Percentiles rank a stretch among this genome's conserved stretches.
These are phyloP conservation scores for Sisymbrium altissimum DNA, from an alignment of 345 rosid species.

Conservation along the genomic window DNA sequence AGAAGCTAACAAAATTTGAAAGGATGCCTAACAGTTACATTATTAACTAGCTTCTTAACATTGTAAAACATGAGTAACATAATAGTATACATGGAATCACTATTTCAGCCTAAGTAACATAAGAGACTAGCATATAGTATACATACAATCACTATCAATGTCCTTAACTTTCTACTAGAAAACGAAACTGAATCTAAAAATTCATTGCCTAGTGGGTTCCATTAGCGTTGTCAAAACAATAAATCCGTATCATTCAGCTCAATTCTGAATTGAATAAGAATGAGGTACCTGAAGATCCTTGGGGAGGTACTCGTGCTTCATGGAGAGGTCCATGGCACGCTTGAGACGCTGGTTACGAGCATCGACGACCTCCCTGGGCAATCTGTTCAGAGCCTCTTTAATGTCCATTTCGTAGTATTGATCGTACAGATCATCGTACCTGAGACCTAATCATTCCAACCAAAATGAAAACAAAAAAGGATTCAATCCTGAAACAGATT, in stretches of 20 bases:
- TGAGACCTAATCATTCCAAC: slow-evolving; percentile 48
- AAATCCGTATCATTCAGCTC: too few relatives aligned
- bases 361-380: slow-evolving; percentile 85
- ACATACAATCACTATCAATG: too few relatives aligned
- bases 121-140: not conserved
- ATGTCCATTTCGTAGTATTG: slow-evolving; percentile 78
- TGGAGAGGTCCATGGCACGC: slow-evolving; percentile 98
- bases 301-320: slow-evolving; percentile 94
- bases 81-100: not conserved
- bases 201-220: too few relatives aligned
- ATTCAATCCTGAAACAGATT: too few relatives aligned
- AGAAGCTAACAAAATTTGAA: not conserved
- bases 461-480: too few relatives aligned
- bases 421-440: slow-evolving; percentile 91
- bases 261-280: too few relatives aligned
- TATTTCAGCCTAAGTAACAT: not conserved
- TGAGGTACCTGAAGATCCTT: slow-evolving; percentile 66
- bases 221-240: too few relatives aligned
- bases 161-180: not conserved
- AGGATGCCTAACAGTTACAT: not conserved
- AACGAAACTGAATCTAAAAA: not conserved
- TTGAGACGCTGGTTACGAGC: slow-evolving; percentile 96
- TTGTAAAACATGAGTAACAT: not conserved
- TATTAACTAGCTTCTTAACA: not conserved
- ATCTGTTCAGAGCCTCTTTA: slow-evolving; percentile 81